phyloP scores from a whole-genome alignment of 2,329 filamentous ascomycete species.

The Gyromitra esculenta region DNA sequence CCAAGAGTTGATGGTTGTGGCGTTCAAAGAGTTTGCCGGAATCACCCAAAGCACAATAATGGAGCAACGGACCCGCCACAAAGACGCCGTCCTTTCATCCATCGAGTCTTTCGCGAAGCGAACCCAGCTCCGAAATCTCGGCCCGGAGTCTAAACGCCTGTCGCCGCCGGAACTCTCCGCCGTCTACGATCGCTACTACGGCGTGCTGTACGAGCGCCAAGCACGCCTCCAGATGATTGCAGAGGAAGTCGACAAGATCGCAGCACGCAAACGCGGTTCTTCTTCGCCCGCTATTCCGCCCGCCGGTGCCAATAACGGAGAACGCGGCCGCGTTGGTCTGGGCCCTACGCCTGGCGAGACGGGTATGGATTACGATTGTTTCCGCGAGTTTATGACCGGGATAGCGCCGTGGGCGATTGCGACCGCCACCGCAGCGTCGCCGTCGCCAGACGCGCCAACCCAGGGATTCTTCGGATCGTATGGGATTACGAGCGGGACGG shows the following conservation, averaged over 20 bases:
- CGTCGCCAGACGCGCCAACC: conserved; percentile 63
- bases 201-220: conserved; percentile 88
- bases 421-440: conserved; percentile 72
- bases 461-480: conserved; percentile 43
- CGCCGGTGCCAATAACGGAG: conserved; percentile 68
- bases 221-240: conserved; percentile 80
- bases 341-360: conserved; percentile 79
- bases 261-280: conserved; percentile 39
- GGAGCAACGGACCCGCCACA: conserved; percentile 89
- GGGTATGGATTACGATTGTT: conserved; percentile 96
- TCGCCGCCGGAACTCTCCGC: conserved; percentile 85
- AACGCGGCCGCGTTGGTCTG: conserved; percentile 86
- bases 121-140: conserved; percentile 93
- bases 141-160: conserved; percentile 92
- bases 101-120: conserved; percentile 98
- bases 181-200: conserved; percentile 94
- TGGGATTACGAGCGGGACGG: conserved; percentile 15
- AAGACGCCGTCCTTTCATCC: conserved; percentile 90
- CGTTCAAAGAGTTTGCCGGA: conserved; percentile 96
- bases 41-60: conserved; percentile 94
- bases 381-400: conserved; percentile 89
- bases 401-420: conserved; percentile 93
- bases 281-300: conserved; percentile 41
- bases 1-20: conserved; percentile 98
- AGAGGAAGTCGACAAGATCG: conserved; percentile 71